Base-by-base conservation (phyloP, 306 rosid species). In the Castanea mollissima region DNA sequence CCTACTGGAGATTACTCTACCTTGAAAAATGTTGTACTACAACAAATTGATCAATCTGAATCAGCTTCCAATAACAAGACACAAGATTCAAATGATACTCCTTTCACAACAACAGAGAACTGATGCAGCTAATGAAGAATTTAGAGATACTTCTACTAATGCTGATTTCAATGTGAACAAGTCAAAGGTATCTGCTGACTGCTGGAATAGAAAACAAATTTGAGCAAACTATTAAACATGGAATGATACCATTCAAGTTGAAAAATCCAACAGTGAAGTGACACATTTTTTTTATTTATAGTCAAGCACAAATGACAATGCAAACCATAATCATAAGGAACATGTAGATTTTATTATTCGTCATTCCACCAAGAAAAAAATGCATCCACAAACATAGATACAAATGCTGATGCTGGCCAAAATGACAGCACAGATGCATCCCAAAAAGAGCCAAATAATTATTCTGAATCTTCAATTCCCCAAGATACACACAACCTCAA, bases 1-100 rank as follows among this genome's bases (percentile, higher is more conserved):
- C 65, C 83, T 38, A 84, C 86, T 78, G 75, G 74, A 18, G 89
- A 88, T 55, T 87, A 85, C 80, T 78, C 84, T 34, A 71, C 71
- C 44, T 67, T 20, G 74, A 72, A 88, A 55, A 84, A 82, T 71
- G 60, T 78, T 58, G 70, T 20, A 14, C 73, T 46, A 20, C 80
- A 77, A 73, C 38, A 84, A 80, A 75, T 76, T 2, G 78, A 81
- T 59, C 72, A 69, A 71, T 77, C 83, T 75, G 85, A 83, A 29
- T 25, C 88, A 16, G 77, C 78, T 32, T 34, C 81, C 4, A 64
- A 77, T 8, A 76, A 74, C 10, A 71, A 86, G 79, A 84, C 84
- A 51, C 74, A 82, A 38, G 84, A 84, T 73, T 81, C 88, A 20
- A 72, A 77, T 46, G 67, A 74, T 60, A 76, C 86, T 52, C 18